A percentile compares a stretch with the other conserved stretches of the same genome.
These are phyloP conservation scores for Glomus cerebriforme DNA, from an alignment of 192 early-diverging fungal species.

Conservation along the genomic window DNA sequence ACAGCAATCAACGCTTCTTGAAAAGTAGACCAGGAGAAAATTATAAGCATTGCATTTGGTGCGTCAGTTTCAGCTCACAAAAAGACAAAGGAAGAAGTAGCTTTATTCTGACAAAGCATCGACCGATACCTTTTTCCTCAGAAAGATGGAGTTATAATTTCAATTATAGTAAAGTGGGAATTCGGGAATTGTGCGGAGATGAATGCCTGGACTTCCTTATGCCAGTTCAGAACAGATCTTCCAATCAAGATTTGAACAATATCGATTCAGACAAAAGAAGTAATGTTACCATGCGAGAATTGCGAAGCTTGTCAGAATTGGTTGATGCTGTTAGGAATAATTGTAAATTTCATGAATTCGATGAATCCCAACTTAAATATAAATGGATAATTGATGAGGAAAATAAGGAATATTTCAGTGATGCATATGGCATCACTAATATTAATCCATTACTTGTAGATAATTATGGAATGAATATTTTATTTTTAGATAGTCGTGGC, in stretches of 20 bases:
- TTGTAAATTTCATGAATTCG: neutral
- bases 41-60: no score
- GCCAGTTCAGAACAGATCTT: neutral
- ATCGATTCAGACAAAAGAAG: neutral
- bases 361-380: no score
- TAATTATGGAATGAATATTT: conserved; percentile 11
- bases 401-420: neutral
- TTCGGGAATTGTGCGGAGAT: conserved; percentile 2
- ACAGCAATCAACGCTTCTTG: no score
- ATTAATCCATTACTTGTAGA: neutral
- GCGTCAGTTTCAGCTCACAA: neutral
- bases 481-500: conserved; percentile 4
- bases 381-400: no score
- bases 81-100: neutral
- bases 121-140: neutral
- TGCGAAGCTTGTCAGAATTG: conserved; percentile 12
- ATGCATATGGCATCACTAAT: neutral
- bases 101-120: neutral
- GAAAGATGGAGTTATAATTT: neutral
- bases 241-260: neutral
- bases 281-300: neutral
- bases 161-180: neutral
- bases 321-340: neutral
- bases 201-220: neutral
- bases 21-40: no score